Base-by-base conservation (phyloP, 78 protist species). In the Polysphondylium violaceum region DNA sequence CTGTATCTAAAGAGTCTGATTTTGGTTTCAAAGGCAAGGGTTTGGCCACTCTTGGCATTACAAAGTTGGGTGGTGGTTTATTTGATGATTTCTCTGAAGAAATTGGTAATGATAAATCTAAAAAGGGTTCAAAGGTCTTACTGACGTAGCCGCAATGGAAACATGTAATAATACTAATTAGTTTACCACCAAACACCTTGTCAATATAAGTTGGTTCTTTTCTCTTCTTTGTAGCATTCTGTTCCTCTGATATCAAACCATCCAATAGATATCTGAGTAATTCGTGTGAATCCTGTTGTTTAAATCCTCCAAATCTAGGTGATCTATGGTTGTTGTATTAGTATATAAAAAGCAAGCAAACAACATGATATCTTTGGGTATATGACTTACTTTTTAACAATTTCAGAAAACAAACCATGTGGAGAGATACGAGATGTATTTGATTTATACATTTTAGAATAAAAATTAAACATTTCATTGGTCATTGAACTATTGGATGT, bases 241-340 rank as follows among this genome's bases (percentile, higher is more conserved):
- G 93, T 73, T 89, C 94, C 31, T 89, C 94, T 9, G 88, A 64
- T 12, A 72, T 61, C 40, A 89, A 64, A n/a, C 87, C 87, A 65
- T 74, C 94, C 25, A 89, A 72, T 38, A 89, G 33, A 53, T 65
- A 60, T 27, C 87, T 55, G 25, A 89, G 12, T 64, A 89, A 27
- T 60, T 89, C 94, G 41, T 89, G 94, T 58, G 94, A 71, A 64
- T 89, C 94, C 27, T 89, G 94, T 53, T 89, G 94, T 61, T 71
- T 72, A 31, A 61, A 64, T 50, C 94, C 94, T 47, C 87, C 43
- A 36, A 89, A 89, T 51, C 94, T 72, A 8, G 94, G 94, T 73
- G 93, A 50, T n/a, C 92, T 86, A 25, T n/a, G n/a, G n/a, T n/a
- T n/a, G n/a, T n/a, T n/a, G n/a, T 1, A 29, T 11, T 8, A 43